Evolutionary conservation across 176 grass and related monocot species (phyloP), one percentile per base, ranked within the genome.

Genomic region (Aegilops sharonensis): DNA sequence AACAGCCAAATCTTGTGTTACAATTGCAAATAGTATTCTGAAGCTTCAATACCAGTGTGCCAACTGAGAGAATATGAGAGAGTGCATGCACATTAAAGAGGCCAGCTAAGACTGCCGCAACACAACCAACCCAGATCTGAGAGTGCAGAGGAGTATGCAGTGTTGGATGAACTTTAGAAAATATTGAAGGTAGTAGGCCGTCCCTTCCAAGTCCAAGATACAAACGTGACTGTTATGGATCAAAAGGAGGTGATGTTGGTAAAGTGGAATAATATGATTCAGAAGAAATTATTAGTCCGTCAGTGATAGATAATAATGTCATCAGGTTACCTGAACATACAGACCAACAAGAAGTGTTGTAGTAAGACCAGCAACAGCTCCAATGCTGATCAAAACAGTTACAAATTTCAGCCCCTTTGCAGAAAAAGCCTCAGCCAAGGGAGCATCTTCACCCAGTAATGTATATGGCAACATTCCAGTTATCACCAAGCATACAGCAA

Each of bases 201-300:
- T 99, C 94, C 87, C 97, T 92, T 94, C 94, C 94, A 91, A 99
- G 97, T 17, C 97, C 94, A 92, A 99, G 88, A 90, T 96, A 99
- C 89, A 99, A 85, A 61, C 97, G 88, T 67, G 97, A 99, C 97
- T 99, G 89, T 69, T 73, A 90, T 63, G 64, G 66, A 67, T 71
- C 62, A 62, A 47, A 60, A 84, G 78, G 42, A 85, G 67, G 50
- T 52, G 59, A 81, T 73, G 10, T 63, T 93, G 61, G 40, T 62
- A 32, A 79, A 89, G 72, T 72, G 72, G 30, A 81, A 68, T 40
- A 43, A 87, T 81, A 84, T 40, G 8, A 70, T 59, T 50, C 32
- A 81, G 64, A 47, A 64, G 66, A 77, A 30, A n/a, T 1, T 47
- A 77, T 5, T 9, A 72, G 1, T 62, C n/a, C 42, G 64, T 61